A percentile compares a stretch with the other conserved stretches of the same genome.
Conservation (phyloP, 352 stramenopile species). For the Saprolegnia diclina region DNA sequence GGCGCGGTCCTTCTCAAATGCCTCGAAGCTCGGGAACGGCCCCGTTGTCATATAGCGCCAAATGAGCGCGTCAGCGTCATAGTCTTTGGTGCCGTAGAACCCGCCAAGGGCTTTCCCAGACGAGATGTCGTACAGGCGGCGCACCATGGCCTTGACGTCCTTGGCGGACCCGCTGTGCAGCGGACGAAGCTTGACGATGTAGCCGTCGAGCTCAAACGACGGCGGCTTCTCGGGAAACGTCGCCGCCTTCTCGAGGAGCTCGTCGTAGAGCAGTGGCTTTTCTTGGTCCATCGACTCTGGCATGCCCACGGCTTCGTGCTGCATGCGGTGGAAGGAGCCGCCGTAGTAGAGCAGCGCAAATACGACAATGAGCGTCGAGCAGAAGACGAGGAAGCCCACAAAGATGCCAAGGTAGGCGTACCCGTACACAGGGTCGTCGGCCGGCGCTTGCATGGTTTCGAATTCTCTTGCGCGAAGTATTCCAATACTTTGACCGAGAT, state of each 20-base stretch:
- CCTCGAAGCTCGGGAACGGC: constrained; percentile 40
- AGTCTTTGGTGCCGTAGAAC: constrained; percentile 55
- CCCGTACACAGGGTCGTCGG: constrained; percentile 5
- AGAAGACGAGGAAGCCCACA: constrained; percentile 75
- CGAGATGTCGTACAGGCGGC: constrained; percentile 23
- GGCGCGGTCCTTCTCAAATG: constrained; percentile 41
- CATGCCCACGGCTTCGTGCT: constrained; percentile 63
- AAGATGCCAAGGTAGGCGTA: constrained; percentile 54
- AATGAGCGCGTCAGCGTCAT: constrained; percentile 71
- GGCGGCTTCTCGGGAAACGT: constrained; percentile 36
- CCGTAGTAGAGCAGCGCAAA: constrained; percentile 77
- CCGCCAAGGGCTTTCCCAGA: constrained; percentile 34
- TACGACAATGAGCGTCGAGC: constrained; percentile 72
- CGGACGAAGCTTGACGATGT: constrained; percentile 44
- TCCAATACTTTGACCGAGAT: too few relatives aligned
- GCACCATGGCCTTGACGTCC: constrained; percentile 11
- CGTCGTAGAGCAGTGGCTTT: constrained; percentile 85
- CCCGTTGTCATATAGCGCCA: constrained; percentile 66
- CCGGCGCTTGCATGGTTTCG: not conserved
- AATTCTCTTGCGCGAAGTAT: too few relatives aligned
- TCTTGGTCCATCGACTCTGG: constrained; percentile 47
- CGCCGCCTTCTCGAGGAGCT: constrained; percentile 55
- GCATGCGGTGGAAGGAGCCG: constrained; percentile 86
- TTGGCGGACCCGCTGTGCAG: constrained; percentile 34
- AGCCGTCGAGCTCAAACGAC: constrained; percentile 38